Evolutionary conservation across 2,329 filamentous ascomycete species (phyloP), one percentile per base, ranked within the genome.

Genomic region (Ophiocordyceps australis): DNA sequence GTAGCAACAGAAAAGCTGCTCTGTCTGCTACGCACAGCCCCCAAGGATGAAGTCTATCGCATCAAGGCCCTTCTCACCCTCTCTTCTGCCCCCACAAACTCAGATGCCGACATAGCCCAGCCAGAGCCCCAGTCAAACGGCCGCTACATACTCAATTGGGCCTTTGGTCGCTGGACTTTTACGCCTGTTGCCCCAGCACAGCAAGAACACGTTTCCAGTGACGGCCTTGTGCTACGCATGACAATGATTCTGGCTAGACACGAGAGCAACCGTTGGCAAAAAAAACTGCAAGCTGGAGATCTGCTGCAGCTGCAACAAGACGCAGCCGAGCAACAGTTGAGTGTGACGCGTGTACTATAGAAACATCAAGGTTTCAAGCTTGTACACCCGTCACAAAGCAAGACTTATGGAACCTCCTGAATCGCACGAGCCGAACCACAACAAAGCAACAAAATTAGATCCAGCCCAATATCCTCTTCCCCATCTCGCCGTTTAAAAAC

Each of bases 141-240:
- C 3, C 62, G 79, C 28, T 94, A 89, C 45, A 93, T 98, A 23
- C 64, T 98, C 31, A 98, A 98, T 48, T 98, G 89, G 89, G 89
- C 89, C 0, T 98, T 98, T 52, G 83, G 83, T 1, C 66, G 89
- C 17, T 98, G 89, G 86, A 92, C 73, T 0, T 93, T 86, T 43
- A 91, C 83, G 2, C 60, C 67, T 5, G 42, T 63, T 4, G 42
- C 46, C 0, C 44, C 46, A 7, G 41, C 43, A 2, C 42, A 45
- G 2, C 43, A 41, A 8, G 64, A 74, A 45, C 64, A 72, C 42
- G 46, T 58, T 35, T 60, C 68, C 19, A 65, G 65, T 39, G 50
- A 57, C 19, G 55, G 74, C 24, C 48, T 59, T 2, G 50, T 61
- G 11, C 47, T 82, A 35, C 61, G 77, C 27, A 75, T 85, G 69